Conservation (phyloP, 352 stramenopile species). For the Phytophthora tentaculata region DNA sequence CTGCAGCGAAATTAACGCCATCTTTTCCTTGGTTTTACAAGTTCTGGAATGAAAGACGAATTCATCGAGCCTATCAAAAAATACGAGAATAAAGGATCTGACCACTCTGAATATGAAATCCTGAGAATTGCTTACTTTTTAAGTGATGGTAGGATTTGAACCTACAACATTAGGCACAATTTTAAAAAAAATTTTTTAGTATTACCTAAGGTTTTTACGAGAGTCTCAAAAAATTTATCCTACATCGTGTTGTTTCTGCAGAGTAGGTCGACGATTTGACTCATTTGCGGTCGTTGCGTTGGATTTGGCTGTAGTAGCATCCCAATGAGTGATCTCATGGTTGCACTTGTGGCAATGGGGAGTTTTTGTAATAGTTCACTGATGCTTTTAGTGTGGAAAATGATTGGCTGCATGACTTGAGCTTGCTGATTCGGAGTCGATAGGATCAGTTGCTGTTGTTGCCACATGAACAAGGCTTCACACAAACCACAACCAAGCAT, state of each 20-base stretch:
- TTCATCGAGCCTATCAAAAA: no score
- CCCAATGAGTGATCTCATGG: constrained; percentile 58
- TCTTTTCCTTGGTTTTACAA: no score
- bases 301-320: constrained; percentile 74
- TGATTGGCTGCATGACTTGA: constrained; percentile 9
- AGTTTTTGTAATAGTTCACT: constrained; percentile 54
- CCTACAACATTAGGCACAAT: no score
- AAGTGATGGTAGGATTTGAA: no score
- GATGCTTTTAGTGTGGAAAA: constrained; percentile 52
- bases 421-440: constrained; percentile 13
- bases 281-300: constrained; percentile 61
- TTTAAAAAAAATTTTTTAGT: no score
- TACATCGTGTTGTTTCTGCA: constrained; percentile 9
- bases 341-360: constrained; percentile 48
- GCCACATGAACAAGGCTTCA: constrained; percentile 63
- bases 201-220: no score
- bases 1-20: no score
- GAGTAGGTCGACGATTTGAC: constrained; percentile 63
- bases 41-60: no score
- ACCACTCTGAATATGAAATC: no score
- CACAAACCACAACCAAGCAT: constrained; percentile 70
- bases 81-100: no score
- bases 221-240: background rate
- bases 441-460: constrained; percentile 41
- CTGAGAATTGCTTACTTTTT: no score